Conservation (phyloP, 169 alveolate species). For the Plasmodium fragile region DNA sequence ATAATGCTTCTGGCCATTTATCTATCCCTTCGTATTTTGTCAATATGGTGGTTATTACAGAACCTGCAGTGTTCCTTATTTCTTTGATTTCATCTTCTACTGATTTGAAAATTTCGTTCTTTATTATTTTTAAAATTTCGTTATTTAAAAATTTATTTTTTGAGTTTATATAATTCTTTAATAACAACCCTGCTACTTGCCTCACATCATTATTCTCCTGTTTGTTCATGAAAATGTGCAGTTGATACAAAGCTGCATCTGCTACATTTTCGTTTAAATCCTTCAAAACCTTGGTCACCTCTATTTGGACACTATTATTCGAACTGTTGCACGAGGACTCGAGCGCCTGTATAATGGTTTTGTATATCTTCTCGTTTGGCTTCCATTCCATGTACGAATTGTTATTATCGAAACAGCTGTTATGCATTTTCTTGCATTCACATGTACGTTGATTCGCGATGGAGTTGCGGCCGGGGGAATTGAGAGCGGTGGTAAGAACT, state of each 20-base stretch:
- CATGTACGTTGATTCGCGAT: constrained; percentile 11
- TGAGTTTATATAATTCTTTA: constrained; percentile 81
- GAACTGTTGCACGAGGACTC: constrained; percentile 54
- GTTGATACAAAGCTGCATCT: constrained; percentile 65
- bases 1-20: constrained; percentile 81
- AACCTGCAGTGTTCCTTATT: constrained; percentile 85
- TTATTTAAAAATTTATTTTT: constrained; percentile 71
- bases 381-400: constrained; percentile 73
- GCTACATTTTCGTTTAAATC: constrained; percentile 75
- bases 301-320: constrained; percentile 62
- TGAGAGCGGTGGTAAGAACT: too few relatives aligned
- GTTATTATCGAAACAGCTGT: constrained; percentile 34
- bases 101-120: constrained; percentile 51
- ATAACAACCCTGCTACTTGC: constrained; percentile 86
- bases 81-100: constrained; percentile 77
- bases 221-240: constrained; percentile 63
- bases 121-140: constrained; percentile 73
- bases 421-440: constrained; percentile 73
- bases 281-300: constrained; percentile 66
- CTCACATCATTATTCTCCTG: constrained; percentile 82
- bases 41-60: constrained; percentile 83
- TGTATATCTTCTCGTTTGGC: constrained; percentile 67
- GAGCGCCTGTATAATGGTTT: constrained; percentile 42
- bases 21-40: constrained; percentile 82
- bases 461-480: not conserved